Evolutionary conservation across 1,284 basidiomycete species (phyloP).

Genomic region (Cutaneotrichosporon arboriforme): DNA sequence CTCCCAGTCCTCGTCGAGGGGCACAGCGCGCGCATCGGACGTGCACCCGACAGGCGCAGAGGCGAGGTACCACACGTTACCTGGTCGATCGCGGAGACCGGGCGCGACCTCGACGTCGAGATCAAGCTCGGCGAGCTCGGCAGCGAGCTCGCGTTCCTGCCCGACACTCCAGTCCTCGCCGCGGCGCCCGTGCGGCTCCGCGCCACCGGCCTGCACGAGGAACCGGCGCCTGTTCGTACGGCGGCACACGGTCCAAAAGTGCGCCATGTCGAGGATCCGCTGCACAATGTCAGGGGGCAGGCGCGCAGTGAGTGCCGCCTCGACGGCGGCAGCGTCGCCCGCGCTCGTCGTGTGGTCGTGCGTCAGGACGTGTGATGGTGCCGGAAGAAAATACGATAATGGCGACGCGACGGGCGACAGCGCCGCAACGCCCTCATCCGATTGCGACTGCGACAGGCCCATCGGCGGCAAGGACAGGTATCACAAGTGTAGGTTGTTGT

Average conservation of each 20-base stretch:
- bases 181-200: slow-evolving; percentile 8
- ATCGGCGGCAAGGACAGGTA: no score
- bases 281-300: slow-evolving; percentile 31
- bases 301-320: slow-evolving; percentile 6
- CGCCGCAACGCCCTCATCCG: not conserved
- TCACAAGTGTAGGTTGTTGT: no score
- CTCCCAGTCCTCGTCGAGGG: not conserved
- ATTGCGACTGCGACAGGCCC: not conserved
- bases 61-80: slow-evolving; percentile 33
- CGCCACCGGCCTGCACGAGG: slow-evolving; percentile 20
- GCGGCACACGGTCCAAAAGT: slow-evolving; percentile 25
- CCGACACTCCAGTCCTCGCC: slow-evolving; percentile 19
- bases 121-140: no score
- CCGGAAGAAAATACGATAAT: not conserved
- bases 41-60: slow-evolving; percentile 29
- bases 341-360: not conserved
- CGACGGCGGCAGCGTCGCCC: slow-evolving; percentile 1
- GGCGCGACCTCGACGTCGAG: not conserved
- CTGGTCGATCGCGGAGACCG: slow-evolving; percentile 23
- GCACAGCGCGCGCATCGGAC: not conserved
- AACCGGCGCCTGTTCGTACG: slow-evolving; percentile 15
- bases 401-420: not conserved
- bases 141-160: slow-evolving; percentile 23
- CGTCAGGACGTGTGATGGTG: not conserved
- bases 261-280: slow-evolving; percentile 27